Evolutionary conservation across 495 filamentous ascomycete genomes (phyloP).

Genomic region (Podospora australis): DNA sequence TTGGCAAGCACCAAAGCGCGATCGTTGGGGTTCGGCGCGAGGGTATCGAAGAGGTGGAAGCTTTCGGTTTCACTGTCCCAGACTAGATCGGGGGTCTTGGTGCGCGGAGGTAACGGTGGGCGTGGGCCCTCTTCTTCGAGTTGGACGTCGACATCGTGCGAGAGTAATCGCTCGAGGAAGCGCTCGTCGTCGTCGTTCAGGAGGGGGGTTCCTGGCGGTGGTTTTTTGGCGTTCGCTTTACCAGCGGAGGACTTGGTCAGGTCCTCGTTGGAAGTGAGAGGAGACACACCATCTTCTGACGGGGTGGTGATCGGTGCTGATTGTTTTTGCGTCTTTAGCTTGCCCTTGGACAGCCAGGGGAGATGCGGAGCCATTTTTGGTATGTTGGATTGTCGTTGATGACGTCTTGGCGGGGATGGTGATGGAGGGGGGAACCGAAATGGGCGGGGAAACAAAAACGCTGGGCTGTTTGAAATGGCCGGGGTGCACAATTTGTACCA

Average conservation of each 20-base stretch:
- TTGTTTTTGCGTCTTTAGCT: conserved; percentile 16
- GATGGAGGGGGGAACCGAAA: not conserved
- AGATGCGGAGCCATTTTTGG: conserved; percentile 9
- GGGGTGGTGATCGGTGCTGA: conserved; percentile 7
- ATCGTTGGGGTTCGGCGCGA: not conserved
- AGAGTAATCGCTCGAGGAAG: conserved; percentile 39
- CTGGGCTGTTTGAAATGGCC: not conserved
- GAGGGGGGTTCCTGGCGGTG: conserved; percentile 17
- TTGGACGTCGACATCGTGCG: conserved; percentile 13
- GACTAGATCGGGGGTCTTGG: conserved; percentile 39
- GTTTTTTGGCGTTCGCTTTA: not conserved
- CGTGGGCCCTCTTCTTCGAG: conserved; percentile 29
- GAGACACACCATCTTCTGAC: conserved; percentile 9
- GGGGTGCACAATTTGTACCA: not conserved
- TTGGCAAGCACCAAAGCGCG: not conserved
- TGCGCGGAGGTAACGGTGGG: conserved; percentile 35
- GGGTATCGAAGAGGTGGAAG: conserved; percentile 12
- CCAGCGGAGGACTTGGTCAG: not conserved
- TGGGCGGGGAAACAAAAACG: not conserved
- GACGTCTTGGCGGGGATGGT: conserved; percentile 17
- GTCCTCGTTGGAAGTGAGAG: not conserved
- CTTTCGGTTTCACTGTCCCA: conserved; percentile 31
- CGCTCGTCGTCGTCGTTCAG: conserved; percentile 38
- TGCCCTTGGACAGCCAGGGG: conserved; percentile 23
- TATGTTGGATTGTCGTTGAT: not conserved